Evolutionary conservation across 768 basidiomycete genomes (phyloP), one percentile per base, ranked within the genome.

Genomic region (Fistulinella prunicolor): DNA sequence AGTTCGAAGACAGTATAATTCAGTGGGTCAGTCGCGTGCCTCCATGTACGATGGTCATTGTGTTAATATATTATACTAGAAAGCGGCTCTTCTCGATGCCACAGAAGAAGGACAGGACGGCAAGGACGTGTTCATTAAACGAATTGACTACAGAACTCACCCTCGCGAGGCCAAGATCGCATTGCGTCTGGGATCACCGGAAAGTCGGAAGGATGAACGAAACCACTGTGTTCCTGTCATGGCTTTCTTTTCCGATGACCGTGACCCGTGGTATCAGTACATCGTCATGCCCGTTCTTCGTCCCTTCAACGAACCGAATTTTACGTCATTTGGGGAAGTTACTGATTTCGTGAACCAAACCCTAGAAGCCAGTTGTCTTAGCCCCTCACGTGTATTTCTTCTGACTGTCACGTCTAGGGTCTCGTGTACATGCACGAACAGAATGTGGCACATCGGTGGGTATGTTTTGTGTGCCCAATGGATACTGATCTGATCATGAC

Each of bases 381-480:
- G 14, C n/a, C n/a, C 16, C 3, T 6, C 8, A 2, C 0, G 8
- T 14, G 17, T 20, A 2, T n/a, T 5, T 2, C 2, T 12, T n/a
- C n/a, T 56, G 3, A 56, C 10, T 16, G 0, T 19, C 3, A 2
- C 1, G 0, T 10, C 3, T 12, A 72, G 70, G 69, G 69, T 2
- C 46, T 73, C 1, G 54, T 53, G 13, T 74, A 68, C 38, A 64
- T 73, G 37, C 72, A 74, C 40, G 19, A 60, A 9, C 60, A 63
- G 36, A 55, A 59, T 29, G 58, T 73, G n/a, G 65, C 65, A 6
- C 70, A 73, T 47, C 52, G 70, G 72, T 70, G 49, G 3, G 61
- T 38, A 6, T 0, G 14, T 14, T 24, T 19, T 7, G 2, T 16
- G 0, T 9, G 10, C 3, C 1, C 9, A 8, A 1, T 7, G 0